Base-by-base conservation (phyloP, 2,329 filamentous ascomycete genomes). In the Colletotrichum tabaci region DNA sequence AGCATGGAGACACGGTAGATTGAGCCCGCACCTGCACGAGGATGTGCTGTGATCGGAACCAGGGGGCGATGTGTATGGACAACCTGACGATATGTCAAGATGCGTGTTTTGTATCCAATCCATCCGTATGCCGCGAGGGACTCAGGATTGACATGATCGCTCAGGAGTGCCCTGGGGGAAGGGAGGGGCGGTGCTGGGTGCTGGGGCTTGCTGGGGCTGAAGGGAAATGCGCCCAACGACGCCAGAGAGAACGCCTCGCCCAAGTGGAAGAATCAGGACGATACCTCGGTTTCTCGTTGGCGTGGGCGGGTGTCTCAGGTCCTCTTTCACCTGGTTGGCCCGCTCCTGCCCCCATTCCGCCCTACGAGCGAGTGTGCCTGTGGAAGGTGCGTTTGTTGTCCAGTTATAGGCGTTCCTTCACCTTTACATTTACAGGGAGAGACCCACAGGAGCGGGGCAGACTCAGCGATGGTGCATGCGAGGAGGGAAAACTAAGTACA, bases 181-280 rank as follows among this genome's bases (percentile, higher is more conserved):
- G 30, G 30, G 30, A 30, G 30, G 30, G 30, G 30, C 30, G 30
- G 30, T 30, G 30, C 30, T 4, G 30, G 30, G 30, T 30, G 26
- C 26, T 53, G 12, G 12, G 26, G 26, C 12, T 6, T 38, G 60
- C 67, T 67, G 71, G 62, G 67, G 71, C 71, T 71, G 71, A 67
- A 35, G 71, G 53, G 38, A 61, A 71, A 63, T 60, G 67, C 58
- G 68, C 71, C 71, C 67, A 73, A 62, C 67, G 40, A 53, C 21
- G 42, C 46, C 55, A 61, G n/a, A 44, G 21, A 69, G 61, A 70
- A 66, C 55, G 61, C 67, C 71, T 71, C 68, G 71, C 35, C 58
- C 13, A 64, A 73, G 35, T 73, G 70, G 66, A 70, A 70, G 49
- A 56, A 66, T 40, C 53, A 49, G n/a, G 44, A 42, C 18, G 42